Conservation (phyloP, 352 stramenopile genomes). For the Phytophthora lateralis region DNA sequence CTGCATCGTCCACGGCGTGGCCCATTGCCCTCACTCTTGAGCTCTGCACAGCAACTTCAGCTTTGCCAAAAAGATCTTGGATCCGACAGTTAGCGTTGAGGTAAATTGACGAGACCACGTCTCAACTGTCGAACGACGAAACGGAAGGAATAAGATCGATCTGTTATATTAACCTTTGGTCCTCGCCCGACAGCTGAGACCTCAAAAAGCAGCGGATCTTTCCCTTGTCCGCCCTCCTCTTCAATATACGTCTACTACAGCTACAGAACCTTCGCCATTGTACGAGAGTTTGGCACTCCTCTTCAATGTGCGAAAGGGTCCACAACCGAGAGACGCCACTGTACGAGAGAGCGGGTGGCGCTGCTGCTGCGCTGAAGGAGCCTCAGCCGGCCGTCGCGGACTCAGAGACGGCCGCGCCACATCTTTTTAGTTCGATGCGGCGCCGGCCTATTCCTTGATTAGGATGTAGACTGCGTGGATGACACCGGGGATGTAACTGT, state of each 20-base stretch:
- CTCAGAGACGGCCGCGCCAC: conserved; percentile 21
- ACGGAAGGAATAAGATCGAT: conserved; percentile 21
- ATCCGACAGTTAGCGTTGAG: conserved; percentile 2
- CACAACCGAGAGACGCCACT: conserved; percentile 11
- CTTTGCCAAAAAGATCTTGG: neutral
- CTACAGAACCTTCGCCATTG: conserved; percentile 12
- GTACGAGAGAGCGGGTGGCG: conserved; percentile 23
- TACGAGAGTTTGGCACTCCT: conserved; percentile 42
- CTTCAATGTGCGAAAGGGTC: conserved; percentile 32
- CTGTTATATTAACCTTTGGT: conserved; percentile 27
- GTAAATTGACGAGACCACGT: conserved; percentile 9
- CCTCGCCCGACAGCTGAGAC: conserved; percentile 9
- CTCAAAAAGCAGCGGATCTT: neutral
- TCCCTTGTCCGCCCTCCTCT: conserved; percentile 29
- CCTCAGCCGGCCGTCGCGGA: neutral
- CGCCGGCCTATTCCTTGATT: conserved; percentile 58
- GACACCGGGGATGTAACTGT: conserved; percentile 71
- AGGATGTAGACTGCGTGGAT: conserved; percentile 81
- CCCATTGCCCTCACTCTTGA: conserved; percentile 9
- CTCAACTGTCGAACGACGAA: conserved; percentile 17
- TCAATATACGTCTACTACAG: conserved; percentile 27
- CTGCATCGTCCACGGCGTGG: conserved; percentile 24
- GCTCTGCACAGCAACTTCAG: conserved; percentile 5
- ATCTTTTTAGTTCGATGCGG: conserved; percentile 27
- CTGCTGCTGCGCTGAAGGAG: neutral